These are phyloP conservation scores for Russula griseocarnosa DNA, from an alignment of 768 basidiomycete species.

Conservation along the genomic window DNA sequence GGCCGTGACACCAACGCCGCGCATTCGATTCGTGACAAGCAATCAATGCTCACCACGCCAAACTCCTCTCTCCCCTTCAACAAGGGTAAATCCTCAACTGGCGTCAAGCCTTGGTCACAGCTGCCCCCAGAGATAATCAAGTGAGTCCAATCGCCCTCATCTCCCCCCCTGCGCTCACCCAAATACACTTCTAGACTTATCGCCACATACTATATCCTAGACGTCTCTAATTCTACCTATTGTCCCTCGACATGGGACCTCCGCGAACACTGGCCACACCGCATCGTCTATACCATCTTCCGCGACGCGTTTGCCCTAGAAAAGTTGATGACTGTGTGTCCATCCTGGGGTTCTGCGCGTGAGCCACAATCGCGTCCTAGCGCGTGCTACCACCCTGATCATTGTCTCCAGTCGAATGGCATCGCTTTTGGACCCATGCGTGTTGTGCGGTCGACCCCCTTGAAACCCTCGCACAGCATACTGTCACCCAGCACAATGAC, in stretches of 20 bases:
- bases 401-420: constrained; percentile 52
- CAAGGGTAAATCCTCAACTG: constrained; percentile 53
- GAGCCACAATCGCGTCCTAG: constrained; percentile 21
- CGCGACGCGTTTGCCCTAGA: constrained; percentile 37
- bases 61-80: constrained; percentile 17
- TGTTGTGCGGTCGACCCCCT: constrained; percentile 58
- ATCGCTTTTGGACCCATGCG: constrained; percentile 68
- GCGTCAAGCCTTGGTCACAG: constrained; percentile 57
- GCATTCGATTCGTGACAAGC: constrained; percentile 31
- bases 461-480: constrained; percentile 49
- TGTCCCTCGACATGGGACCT: constrained; percentile 47
- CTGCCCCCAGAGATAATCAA: constrained; percentile 58
- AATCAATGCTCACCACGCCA: constrained; percentile 32
- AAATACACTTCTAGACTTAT: constrained; percentile 43
- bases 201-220: constrained; percentile 54
- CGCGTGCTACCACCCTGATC: constrained; percentile 27
- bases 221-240: constrained; percentile 43
- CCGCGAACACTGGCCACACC: constrained; percentile 55
- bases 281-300: constrained; percentile 58
- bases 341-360: constrained; percentile 26
- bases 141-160: constrained; percentile 32
- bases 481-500: constrained; percentile 39
- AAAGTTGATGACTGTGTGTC: constrained; percentile 28
- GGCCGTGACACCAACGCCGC: constrained; percentile 29
- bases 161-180: neutral